Evolutionary conservation across 2,329 filamentous ascomycete species (phyloP).

Genomic region (Blastomyces silverae): DNA sequence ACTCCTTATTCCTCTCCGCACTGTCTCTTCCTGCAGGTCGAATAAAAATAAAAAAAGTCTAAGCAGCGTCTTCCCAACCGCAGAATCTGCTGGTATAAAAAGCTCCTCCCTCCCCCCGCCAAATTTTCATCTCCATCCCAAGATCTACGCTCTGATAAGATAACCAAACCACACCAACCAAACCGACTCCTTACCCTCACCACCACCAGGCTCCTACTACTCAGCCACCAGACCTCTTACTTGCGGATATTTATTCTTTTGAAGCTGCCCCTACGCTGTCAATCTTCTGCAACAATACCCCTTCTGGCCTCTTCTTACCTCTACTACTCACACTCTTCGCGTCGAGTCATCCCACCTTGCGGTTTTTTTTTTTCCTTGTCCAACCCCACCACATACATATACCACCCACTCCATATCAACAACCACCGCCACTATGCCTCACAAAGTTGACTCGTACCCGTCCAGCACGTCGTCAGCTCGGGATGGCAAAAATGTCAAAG

Average conservation of each 20-base stretch:
- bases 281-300: neutral
- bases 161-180: slow-evolving; percentile 7
- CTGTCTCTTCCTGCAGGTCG: neutral
- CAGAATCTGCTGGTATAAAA: slow-evolving; percentile 10
- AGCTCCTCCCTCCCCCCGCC: neutral
- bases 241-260: neutral
- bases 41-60: neutral
- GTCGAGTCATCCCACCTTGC: neutral
- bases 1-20: neutral
- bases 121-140: neutral
- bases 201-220: slow-evolving; percentile 8
- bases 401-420: neutral
- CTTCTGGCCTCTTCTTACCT: neutral
- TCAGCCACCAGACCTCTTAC: slow-evolving; percentile 8
- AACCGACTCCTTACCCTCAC: neutral
- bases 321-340: neutral
- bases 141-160: slow-evolving; percentile 11
- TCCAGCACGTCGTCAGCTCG: slow-evolving; percentile 3
- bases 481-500: slow-evolving; percentile 10
- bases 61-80: neutral
- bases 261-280: neutral
- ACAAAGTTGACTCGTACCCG: slow-evolving; percentile 22
- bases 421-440: slow-evolving; percentile 16
- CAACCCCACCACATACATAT: neutral
- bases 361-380: neutral